Percentiles rank a stretch among this genome's conserved stretches.
Evolutionary conservation across 345 rosid species (phyloP).

Genomic region (Litchi chinensis): DNA sequence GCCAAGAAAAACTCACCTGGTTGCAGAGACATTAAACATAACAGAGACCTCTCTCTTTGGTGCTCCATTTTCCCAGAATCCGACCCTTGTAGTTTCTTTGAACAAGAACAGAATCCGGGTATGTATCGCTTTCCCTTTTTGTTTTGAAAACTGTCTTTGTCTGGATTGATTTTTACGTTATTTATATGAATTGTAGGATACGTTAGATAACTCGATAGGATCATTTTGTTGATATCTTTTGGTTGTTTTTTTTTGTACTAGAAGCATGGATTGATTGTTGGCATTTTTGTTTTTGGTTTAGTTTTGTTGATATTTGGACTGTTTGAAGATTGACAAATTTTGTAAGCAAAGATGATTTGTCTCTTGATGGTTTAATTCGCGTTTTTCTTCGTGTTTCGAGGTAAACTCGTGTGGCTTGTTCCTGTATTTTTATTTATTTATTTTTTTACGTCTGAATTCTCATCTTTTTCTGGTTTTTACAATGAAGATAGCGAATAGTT

Average conservation of each 20-base stretch:
- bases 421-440: too few relatives aligned
- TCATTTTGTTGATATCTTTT: background rate
- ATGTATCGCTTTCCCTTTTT: background rate
- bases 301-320: background rate
- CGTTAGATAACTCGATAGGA: background rate
- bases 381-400: background rate
- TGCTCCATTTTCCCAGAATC: background rate
- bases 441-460: background rate
- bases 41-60: background rate
- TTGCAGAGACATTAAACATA: background rate
- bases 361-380: background rate
- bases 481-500: background rate
- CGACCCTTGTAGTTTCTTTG: background rate
- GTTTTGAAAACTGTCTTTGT: background rate
- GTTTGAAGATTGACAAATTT: background rate
- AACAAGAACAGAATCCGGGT: background rate
- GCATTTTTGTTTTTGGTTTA: background rate
- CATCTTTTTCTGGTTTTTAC: background rate
- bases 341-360: background rate
- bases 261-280: background rate
- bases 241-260: background rate
- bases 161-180: background rate
- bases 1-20: background rate
- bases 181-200: background rate
- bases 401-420: background rate